Conservation (phyloP, 306 rosid species). For the Pterocarpus santalinus region DNA sequence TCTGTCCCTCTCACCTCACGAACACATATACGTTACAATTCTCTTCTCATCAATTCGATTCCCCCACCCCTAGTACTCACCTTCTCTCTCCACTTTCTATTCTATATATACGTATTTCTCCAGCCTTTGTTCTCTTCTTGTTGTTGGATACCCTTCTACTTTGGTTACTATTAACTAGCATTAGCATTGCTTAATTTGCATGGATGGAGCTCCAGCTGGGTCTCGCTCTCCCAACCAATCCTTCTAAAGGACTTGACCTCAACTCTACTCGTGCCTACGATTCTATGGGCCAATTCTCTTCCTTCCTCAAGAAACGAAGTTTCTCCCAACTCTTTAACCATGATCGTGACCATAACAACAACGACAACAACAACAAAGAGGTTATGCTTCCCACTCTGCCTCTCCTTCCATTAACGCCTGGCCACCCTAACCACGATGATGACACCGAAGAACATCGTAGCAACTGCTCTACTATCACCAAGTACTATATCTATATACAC, state of each 20-base stretch:
- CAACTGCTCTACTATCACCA: conserved; percentile 35
- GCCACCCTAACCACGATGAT: conserved; percentile 38
- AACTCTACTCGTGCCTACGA: conserved; percentile 29
- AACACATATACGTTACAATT: no score
- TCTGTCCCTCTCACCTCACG: not conserved
- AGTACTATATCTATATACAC: conserved; percentile 16
- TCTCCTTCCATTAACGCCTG: conserved; percentile 65
- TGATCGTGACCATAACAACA: not conserved
- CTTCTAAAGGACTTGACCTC: conserved; percentile 40
- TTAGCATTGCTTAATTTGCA: not conserved
- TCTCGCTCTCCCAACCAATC: conserved; percentile 63
- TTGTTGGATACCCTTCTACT: no score
- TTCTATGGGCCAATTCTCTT: not conserved
- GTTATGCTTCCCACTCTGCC: conserved; percentile 62
- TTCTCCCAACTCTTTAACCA: conserved; percentile 48
- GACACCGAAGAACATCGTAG: conserved; percentile 26
- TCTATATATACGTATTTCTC: no score
- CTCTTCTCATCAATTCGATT: no score
- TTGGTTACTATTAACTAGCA: no score
- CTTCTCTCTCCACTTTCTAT: no score
- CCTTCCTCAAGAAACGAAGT: conserved; percentile 52
- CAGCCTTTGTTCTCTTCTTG: no score
- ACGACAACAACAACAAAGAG: not conserved
- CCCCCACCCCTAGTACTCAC: no score
- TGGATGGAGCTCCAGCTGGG: conserved; percentile 84